phyloP scores from a whole-genome alignment of 179 eudicot species.

The Silene coronaria region DNA sequence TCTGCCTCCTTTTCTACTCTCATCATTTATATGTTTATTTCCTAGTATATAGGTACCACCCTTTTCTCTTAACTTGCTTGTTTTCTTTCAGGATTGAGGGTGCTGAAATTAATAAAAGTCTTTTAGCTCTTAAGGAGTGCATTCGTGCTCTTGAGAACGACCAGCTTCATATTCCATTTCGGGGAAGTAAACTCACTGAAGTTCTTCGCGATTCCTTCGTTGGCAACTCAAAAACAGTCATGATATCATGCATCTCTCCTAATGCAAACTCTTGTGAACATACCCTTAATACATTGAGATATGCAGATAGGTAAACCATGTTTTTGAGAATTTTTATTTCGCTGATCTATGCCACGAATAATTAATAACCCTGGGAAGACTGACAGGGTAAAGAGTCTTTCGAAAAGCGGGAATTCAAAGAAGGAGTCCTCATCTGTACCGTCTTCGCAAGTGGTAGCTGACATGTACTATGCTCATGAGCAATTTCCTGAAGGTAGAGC shows the following conservation, averaged over 20 bases:
- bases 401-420: slow-evolving; percentile 76
- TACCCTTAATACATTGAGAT: slow-evolving; percentile 95
- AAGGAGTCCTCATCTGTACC: slow-evolving; percentile 54
- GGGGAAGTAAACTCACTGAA: slow-evolving; percentile 99
- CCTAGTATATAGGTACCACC: neutral
- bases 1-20: neutral
- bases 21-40: neutral
- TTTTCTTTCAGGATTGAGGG: slow-evolving; percentile 74
- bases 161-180: slow-evolving; percentile 94
- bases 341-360: neutral
- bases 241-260: slow-evolving; percentile 98
- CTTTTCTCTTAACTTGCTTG: slow-evolving; percentile 1
- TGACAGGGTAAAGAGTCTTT: slow-evolving; percentile 90
- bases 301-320: slow-evolving; percentile 83
- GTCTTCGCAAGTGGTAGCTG: slow-evolving; percentile 44
- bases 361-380: slow-evolving; percentile 5
- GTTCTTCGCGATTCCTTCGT: slow-evolving; percentile 99
- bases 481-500: slow-evolving; percentile 48
- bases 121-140: slow-evolving; percentile 96
- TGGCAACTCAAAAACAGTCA: slow-evolving; percentile 97
- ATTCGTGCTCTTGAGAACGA: slow-evolving; percentile 99
- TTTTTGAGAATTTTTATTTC: neutral
- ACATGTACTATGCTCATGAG: slow-evolving; percentile 49
- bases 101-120: slow-evolving; percentile 95
- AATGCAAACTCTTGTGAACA: slow-evolving; percentile 97